Evolutionary conservation across 148 eudicot species (phyloP), one percentile per base, ranked within the genome.

Genomic region (Rhododendron simsii): DNA sequence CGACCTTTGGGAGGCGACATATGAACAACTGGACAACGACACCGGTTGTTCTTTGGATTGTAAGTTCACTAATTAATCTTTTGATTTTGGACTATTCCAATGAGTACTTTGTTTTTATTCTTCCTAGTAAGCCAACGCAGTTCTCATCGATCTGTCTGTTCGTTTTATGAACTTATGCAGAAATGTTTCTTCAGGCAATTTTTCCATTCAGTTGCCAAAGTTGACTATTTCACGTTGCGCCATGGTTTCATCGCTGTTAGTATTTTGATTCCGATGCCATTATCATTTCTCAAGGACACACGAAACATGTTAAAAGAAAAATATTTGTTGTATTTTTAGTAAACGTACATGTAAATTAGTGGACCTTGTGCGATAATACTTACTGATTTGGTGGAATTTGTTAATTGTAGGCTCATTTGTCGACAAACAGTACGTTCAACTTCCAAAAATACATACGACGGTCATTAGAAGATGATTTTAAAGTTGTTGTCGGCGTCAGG

Each of bases 391-490:
- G 0, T n/a, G 14, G 21, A 47, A 15, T 48, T 84, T 73, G 30
- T 35, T 47, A 47, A 47, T 47, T 61, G 33, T 48, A 91, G 93
- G 88, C 93, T 14, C 91, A 90, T 87, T 61, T 91, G 28, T 87
- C 91, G 1, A 84, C 87, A 59, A 91, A 85, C 75, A 90, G 63
- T 59, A 57, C 88, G 33, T 91, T 91, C 89, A 88, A 91, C 81
- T 90, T 91, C 69, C 91, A 45, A 79, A 91, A 89, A 67, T 91
- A 91, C 74, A 89, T 89, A 61, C 89, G 84, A 47, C 84, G 89
- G 59, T 91, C 93, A 0, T 81, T 91, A 77, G 93, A 91, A 84
- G 93, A 91, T 82, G 93, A 91, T 84, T 91, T 89, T 84, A 91
- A 88, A 87, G 88, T 86, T 7, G 67, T 89, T 7, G 88, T 90